Base-by-base conservation (phyloP, 345 rosid species). In the Diplotaxis tenuifolia region DNA sequence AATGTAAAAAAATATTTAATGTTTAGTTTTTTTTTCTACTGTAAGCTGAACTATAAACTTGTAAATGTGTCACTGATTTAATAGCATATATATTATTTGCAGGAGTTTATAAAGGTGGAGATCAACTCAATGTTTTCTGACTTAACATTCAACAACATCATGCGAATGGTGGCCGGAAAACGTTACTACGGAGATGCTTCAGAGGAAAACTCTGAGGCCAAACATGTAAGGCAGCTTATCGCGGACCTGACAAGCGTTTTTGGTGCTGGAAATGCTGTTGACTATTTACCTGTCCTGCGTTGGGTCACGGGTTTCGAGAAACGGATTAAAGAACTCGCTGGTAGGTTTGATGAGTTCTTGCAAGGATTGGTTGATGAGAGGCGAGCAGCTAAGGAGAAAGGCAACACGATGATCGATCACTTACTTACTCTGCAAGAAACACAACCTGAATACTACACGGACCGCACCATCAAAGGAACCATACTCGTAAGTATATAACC, bases 391-490 rank as follows among this genome's bases (percentile, higher is more conserved):
- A 70, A 55, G 1, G 74, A 73, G 27, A 52, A 66, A 36, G 49
- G 45, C 3, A 75, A 81, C 19, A 82, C 71, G 0, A 73, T 85
- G 88, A 67, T 91, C 7, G 72, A 81, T 78, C 92, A 84, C 60
- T 67, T 91, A 9, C 87, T 91, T 61, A 64, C 83, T n/a, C 28
- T 83, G 40, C 92, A 87, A 60, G 77, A 83, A 58, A 71, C 86
- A 0, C 76, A 85, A 20, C 88, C 92, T 0, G 84, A 82, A 1
- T 80, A 80, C 75, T 83, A 83, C 72, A 66, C 77, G 0, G 89
- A 90, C 69, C 70, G 71, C 2, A 82, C 73, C 25, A 85, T 88
- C 70, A 86, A 88, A 82, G 90, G 88, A 18, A 74, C 75, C 29
- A 28, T 79, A 27, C 4, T 80, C 22, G 86, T 82, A 38, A 68